phyloP scores from a whole-genome alignment of 1,139 yeast species.

The Yamadazyma diddensiae region DNA sequence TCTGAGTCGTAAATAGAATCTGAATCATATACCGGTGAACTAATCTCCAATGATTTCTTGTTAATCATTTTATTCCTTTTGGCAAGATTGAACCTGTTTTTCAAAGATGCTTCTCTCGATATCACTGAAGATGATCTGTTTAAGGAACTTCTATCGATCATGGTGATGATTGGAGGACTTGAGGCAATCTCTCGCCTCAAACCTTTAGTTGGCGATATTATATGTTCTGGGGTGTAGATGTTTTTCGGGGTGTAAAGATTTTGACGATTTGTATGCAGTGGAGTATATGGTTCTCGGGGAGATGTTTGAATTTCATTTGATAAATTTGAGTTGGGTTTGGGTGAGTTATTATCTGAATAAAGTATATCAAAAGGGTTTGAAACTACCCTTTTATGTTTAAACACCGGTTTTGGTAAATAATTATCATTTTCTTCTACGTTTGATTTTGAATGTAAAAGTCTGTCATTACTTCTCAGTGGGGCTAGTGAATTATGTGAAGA shows the following conservation, averaged over 20 bases:
- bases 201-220: conserved; percentile 3
- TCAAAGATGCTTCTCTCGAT: conserved; percentile 30
- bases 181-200: conserved; percentile 7
- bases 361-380: conserved; percentile 24
- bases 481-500: conserved; percentile 13
- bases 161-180: conserved; percentile 25
- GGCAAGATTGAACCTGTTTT: conserved; percentile 29
- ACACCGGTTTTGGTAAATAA: conserved; percentile 2
- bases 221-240: conserved; percentile 9
- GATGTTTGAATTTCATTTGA: background rate
- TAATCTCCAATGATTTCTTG: conserved; percentile 17
- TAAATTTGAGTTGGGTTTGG: conserved; percentile 1
- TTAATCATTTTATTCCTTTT: conserved; percentile 30
- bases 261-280: background rate
- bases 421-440: conserved; percentile 1
- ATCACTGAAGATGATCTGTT: conserved; percentile 29
- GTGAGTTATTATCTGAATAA: conserved; percentile 10
- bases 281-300: conserved; percentile 1
- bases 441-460: conserved; percentile 5
- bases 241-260: conserved; percentile 5
- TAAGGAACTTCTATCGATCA: conserved; percentile 22
- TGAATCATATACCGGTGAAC: conserved; percentile 7
- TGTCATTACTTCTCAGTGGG: conserved; percentile 13
- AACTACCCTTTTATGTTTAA: conserved; percentile 14
- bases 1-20: conserved; percentile 9